Evolutionary conservation across 495 filamentous ascomycete species (phyloP), one percentile per base, ranked within the genome.

Genomic region (Aspergillus campestris): DNA sequence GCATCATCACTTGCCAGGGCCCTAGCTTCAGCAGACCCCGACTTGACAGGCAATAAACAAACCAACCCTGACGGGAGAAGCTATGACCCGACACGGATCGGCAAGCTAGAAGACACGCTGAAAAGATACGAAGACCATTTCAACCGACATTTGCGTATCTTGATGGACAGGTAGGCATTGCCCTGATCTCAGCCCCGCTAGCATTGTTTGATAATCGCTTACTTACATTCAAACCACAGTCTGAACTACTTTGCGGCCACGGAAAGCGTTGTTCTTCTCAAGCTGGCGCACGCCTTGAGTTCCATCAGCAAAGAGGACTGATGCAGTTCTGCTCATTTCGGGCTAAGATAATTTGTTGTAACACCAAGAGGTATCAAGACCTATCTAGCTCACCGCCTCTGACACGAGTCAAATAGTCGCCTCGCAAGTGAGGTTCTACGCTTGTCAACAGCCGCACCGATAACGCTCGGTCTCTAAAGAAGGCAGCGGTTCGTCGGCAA

Each of bases 171-270:
- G 69, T 72, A 42, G 48, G 60, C 50, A 11, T 1, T 34, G 11
- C 18, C 39, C 3, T 32, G 7, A 10, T 14, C 15, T 11, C 48
- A 28, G n/a, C 10, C 15, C 9, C 38, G 27, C 18, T 9, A 10
- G 30, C 41, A 36, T 39, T 13, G 8, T 29, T n/a, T 31, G 7
- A 12, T 5, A 7, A 36, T n/a, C 1, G 6, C 31, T 18, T 45
- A 15, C 54, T 57, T 27, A 53, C 40, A 0, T 29, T 11, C 2
- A 8, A 8, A 29, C 0, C 27, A 5, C 31, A 72, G 69, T 38
- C 66, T 98, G 54, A 95, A 97, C 52, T 95, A 97, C 62, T 94
- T 94, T 52, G 92, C 92, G 1, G 91, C 90, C 0, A 98, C 92
- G 3, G 92, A 98, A 68, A 97, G 92, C 51, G 92, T 96, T 28